Percentiles rank a stretch among this genome's conserved stretches.
phyloP scores from a whole-genome alignment of 2,329 filamentous ascomycete species.

The Alternaria solani region DNA sequence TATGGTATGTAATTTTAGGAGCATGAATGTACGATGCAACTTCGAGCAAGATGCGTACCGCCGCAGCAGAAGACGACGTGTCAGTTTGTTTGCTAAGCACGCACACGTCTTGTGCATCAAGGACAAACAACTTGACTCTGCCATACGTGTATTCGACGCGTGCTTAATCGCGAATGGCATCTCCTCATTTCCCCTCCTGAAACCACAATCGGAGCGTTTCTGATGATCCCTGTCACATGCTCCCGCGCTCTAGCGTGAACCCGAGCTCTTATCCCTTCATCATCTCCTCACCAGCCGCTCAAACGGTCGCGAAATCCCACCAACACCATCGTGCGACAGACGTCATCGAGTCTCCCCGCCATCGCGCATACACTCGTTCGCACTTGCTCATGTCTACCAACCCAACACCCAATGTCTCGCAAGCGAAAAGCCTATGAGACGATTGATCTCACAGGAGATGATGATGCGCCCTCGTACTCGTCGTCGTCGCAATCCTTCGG shows the following conservation, averaged over 20 bases:
- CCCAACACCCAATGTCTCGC: constrained; percentile 10
- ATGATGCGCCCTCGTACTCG: constrained; percentile 6
- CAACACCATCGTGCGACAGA: constrained; percentile 4
- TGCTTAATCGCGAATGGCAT: neutral
- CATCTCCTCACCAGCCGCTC: neutral
- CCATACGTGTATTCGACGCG: neutral
- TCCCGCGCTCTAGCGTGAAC: constrained; percentile 26
- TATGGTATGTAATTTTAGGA: neutral
- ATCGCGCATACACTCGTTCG: neutral
- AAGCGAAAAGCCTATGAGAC: constrained; percentile 15
- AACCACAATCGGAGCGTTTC: neutral
- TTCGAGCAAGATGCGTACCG: neutral
- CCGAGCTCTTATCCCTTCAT: constrained; percentile 6
- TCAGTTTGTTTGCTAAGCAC: neutral
- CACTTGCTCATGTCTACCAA: neutral
- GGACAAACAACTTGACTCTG: neutral
- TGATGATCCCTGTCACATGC: constrained; percentile 23
- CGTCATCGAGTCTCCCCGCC: neutral
- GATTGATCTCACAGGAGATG: constrained; percentile 18
- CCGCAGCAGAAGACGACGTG: neutral
- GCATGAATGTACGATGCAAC: neutral
- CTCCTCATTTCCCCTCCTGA: neutral
- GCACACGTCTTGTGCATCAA: neutral
- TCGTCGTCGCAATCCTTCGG: constrained; percentile 14
- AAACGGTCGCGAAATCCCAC: neutral